Conservation (phyloP, 148 eudicot genomes). For the Fallopia convolvulus region DNA sequence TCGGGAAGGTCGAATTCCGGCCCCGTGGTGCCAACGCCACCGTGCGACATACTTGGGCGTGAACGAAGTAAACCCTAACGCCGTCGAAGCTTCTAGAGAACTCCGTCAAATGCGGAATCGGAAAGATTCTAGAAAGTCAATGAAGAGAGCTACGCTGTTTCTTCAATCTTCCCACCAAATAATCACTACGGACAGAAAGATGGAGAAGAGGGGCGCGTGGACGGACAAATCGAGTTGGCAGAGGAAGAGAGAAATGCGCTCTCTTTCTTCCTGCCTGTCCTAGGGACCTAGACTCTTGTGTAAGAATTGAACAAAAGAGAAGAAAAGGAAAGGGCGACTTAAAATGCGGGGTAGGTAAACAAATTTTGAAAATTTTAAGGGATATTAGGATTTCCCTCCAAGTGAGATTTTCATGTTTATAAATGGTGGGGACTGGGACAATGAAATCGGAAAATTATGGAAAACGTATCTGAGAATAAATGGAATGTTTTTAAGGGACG, state of each 20-base stretch:
- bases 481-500: not conserved
- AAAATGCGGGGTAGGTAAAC: not conserved
- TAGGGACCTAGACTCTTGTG: not conserved
- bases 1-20: constrained; percentile 67
- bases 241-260: not conserved
- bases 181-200: not conserved
- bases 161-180: not conserved
- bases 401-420: not conserved
- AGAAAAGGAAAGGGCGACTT: not conserved
- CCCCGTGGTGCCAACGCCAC: constrained; percentile 15
- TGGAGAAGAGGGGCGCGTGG: not conserved
- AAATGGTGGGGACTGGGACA: constrained; percentile 3
- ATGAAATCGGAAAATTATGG: not conserved
- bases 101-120: not conserved
- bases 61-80: not conserved
- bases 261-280: not conserved
- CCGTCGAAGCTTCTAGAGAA: not conserved
- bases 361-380: not conserved
- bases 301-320: not conserved
- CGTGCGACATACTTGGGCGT: constrained; percentile 1
- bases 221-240: not conserved
- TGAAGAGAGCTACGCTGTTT: not conserved
- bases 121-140: constrained; percentile 4
- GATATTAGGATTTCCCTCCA: not conserved
- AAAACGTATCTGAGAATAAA: not conserved